Conservation (phyloP, 192 early-diverging fungal species). For the Dimargaris xerosporica region DNA sequence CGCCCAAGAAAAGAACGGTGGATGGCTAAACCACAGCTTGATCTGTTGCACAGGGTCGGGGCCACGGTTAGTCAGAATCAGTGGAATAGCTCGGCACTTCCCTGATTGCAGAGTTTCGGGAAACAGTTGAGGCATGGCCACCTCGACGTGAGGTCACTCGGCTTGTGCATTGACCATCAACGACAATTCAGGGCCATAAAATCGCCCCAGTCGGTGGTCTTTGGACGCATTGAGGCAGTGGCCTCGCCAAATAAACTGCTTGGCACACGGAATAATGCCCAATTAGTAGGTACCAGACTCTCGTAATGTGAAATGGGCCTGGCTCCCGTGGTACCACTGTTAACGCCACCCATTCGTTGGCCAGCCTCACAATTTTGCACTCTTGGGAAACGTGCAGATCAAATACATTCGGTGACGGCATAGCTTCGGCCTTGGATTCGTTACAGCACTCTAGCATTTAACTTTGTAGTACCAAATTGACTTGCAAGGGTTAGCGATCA, state of each 20-base stretch:
- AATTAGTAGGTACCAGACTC: constrained; percentile 65
- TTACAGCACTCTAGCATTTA: constrained; percentile 21
- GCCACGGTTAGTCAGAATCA: constrained; percentile 79
- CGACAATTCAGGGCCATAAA: constrained; percentile 55
- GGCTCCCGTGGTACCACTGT: constrained; percentile 16
- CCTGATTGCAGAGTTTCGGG: constrained; percentile 71
- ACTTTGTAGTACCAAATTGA: constrained; percentile 24
- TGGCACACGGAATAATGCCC: constrained; percentile 56
- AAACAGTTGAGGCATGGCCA: constrained; percentile 47
- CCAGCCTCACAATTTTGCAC: constrained; percentile 22
- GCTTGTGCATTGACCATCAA: constrained; percentile 60
- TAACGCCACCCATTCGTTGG: constrained; percentile 22
- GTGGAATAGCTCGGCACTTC: constrained; percentile 49
- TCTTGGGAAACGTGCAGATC: constrained; percentile 17
- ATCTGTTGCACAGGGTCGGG: constrained; percentile 51
- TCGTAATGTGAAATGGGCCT: constrained; percentile 54
- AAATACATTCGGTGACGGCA: constrained; percentile 3
- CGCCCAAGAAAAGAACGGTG: constrained; percentile 50
- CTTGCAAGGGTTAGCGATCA: constrained; percentile 27
- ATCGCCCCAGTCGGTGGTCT: constrained; percentile 36
- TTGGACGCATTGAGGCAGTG: constrained; percentile 61
- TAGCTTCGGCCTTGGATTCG: constrained; percentile 12
- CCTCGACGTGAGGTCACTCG: constrained; percentile 70
- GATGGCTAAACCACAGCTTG: constrained; percentile 67
- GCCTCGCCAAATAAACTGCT: constrained; percentile 47